These are phyloP conservation scores for Tanacetum coccineum DNA, from an alignment of 129 eudicot species.

Conservation along the genomic window DNA sequence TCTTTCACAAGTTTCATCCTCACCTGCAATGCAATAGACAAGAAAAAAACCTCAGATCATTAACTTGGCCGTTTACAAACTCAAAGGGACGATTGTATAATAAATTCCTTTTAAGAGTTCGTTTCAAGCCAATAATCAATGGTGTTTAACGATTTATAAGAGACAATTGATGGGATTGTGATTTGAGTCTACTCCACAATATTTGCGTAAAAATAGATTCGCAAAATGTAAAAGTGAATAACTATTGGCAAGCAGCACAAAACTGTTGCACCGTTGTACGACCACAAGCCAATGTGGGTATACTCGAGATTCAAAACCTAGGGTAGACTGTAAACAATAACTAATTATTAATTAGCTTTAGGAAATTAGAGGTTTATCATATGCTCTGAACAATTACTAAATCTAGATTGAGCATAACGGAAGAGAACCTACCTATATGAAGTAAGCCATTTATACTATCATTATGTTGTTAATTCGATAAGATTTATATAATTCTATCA, in stretches of 20 bases:
- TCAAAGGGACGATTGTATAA: too few species aligned
- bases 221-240: not conserved
- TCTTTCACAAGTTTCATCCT: conserved; percentile 76
- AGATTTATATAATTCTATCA: not conserved
- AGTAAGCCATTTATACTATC: not conserved
- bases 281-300: not conserved
- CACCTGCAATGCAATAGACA: conserved; percentile 42
- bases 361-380: not conserved
- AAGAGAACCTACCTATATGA: not conserved
- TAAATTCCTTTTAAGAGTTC: not conserved
- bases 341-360: not conserved
- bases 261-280: not conserved
- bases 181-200: too few species aligned
- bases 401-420: not conserved
- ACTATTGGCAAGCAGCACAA: not conserved
- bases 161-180: not conserved
- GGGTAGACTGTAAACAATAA: not conserved
- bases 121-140: not conserved
- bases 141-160: not conserved
- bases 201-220: not conserved
- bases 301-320: not conserved
- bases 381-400: not conserved
- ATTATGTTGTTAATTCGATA: not conserved
- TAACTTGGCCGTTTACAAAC: not conserved
- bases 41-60: not conserved